A percentile compares a stretch with the other conserved stretches of the same genome.
Conservation (phyloP, 2,329 filamentous ascomycete genomes). For the Ciborinia camelliae region DNA sequence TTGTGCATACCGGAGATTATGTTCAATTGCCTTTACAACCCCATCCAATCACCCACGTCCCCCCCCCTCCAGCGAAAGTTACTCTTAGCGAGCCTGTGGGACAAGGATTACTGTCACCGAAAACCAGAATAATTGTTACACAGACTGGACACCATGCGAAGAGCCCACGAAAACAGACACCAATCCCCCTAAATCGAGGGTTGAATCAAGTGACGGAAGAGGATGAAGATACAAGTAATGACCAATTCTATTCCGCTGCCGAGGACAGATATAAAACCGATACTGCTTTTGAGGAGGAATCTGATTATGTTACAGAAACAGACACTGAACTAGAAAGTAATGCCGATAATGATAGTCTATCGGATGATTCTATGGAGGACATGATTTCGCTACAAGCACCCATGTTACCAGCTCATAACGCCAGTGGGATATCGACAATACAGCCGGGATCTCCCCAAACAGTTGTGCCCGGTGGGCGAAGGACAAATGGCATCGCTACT, state of each 20-base stretch:
- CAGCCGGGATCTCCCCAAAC: slow-evolving; percentile 80
- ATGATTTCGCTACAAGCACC: slow-evolving; percentile 88
- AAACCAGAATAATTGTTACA: slow-evolving; percentile 80
- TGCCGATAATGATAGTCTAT: slow-evolving; percentile 70
- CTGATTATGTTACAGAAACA: slow-evolving; percentile 53
- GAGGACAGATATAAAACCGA: slow-evolving; percentile 68
- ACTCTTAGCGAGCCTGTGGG: slow-evolving; percentile 92
- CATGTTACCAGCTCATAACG: slow-evolving; percentile 69
- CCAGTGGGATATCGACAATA: slow-evolving; percentile 75
- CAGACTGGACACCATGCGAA: slow-evolving; percentile 56
- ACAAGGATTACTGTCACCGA: slow-evolving; percentile 74
- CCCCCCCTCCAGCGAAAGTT: slow-evolving; percentile 80
- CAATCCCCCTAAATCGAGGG: slow-evolving; percentile 48
- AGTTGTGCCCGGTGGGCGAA: slow-evolving; percentile 49
- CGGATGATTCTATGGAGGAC: slow-evolving; percentile 88
- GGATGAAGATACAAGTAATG: slow-evolving; percentile 80
- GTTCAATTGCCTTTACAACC: slow-evolving; percentile 73
- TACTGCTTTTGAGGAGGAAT: slow-evolving; percentile 52
- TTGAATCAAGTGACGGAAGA: slow-evolving; percentile 59
- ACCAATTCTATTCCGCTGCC: slow-evolving; percentile 88
- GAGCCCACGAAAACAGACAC: slow-evolving; percentile 46
- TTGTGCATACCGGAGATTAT: slow-evolving; percentile 82
- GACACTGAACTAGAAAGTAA: slow-evolving; percentile 56
- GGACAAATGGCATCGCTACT: slow-evolving; percentile 71
- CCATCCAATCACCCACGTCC: slow-evolving; percentile 82